These are phyloP conservation scores for Aspergillus cristatus DNA, from an alignment of 495 filamentous ascomycete species.

Conservation along the genomic window DNA sequence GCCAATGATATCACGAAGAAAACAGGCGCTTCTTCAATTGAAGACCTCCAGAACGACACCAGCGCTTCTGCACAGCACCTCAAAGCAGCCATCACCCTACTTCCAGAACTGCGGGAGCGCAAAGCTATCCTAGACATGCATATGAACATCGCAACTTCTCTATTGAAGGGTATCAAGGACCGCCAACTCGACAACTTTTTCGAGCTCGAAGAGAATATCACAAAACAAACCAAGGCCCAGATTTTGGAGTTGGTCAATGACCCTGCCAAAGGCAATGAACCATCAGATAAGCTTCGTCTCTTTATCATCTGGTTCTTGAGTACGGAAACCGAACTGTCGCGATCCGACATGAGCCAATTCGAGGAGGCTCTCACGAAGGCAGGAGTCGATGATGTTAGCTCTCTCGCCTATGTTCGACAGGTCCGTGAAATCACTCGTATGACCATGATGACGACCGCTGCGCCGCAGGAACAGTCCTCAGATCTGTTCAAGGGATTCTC, in stretches of 20 bases:
- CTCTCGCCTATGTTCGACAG: conserved; percentile 78
- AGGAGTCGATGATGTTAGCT: conserved; percentile 60
- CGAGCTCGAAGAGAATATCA: conserved; percentile 89
- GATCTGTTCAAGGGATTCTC: conserved; percentile 83
- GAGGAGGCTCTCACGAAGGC: conserved; percentile 73
- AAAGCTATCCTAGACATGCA: conserved; percentile 95
- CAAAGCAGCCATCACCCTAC: conserved; percentile 84
- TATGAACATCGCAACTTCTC: conserved; percentile 91
- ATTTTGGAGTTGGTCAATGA: conserved; percentile 84
- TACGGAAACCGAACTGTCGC: conserved; percentile 79
- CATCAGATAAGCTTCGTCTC: conserved; percentile 79
- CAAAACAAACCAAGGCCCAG: conserved; percentile 84
- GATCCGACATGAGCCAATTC: conserved; percentile 75
- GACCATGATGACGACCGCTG: conserved; percentile 94
- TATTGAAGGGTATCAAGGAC: conserved; percentile 85
- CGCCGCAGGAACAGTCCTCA: conserved; percentile 55
- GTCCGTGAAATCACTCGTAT: conserved; percentile 94
- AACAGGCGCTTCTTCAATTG: conserved; percentile 85
- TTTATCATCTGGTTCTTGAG: conserved; percentile 98
- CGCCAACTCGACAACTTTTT: conserved; percentile 94
- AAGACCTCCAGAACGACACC: conserved; percentile 85
- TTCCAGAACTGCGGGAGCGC: conserved; percentile 86
- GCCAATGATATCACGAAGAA: conserved; percentile 90
- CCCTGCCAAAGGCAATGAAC: conserved; percentile 67
- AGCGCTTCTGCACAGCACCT: conserved; percentile 86